Conservation (phyloP, 352 stramenopile genomes). For the Phytophthora syringae region DNA sequence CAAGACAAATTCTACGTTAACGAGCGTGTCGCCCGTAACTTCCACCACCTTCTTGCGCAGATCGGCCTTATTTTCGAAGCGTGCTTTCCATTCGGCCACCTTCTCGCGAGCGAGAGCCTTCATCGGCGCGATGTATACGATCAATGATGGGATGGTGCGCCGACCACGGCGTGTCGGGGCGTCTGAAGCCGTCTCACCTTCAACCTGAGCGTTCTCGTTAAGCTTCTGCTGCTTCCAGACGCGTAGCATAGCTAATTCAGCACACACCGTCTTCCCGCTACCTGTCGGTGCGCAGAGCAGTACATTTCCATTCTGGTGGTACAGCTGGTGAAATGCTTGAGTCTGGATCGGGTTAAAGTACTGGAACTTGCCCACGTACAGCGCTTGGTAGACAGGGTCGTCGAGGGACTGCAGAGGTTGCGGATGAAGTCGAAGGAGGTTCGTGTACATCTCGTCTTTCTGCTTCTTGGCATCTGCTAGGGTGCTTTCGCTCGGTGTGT, state of each 20-base stretch:
- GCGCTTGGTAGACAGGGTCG: constrained; percentile 89
- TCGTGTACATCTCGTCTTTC: constrained; percentile 80
- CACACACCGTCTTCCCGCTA: constrained; percentile 97
- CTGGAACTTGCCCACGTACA: constrained; percentile 93
- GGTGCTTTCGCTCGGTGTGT: constrained; percentile 47
- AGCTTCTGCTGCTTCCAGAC: constrained; percentile 81
- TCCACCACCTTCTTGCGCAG: constrained; percentile 95
- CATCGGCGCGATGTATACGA: constrained; percentile 98
- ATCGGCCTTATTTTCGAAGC: constrained; percentile 85
- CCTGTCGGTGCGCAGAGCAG: constrained; percentile 97
- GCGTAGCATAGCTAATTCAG: constrained; percentile 97
- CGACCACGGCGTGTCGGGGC: not conserved
- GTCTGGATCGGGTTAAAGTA: constrained; percentile 97
- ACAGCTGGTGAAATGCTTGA: constrained; percentile 97
- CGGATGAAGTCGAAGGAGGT: constrained; percentile 95
- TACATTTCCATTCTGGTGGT: constrained; percentile 96
- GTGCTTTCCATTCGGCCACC: constrained; percentile 96
- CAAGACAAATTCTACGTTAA: constrained; percentile 91
- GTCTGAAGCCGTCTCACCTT: not conserved
- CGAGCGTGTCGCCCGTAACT: constrained; percentile 96
- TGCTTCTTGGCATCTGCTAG: constrained; percentile 53
- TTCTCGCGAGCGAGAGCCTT: constrained; percentile 97
- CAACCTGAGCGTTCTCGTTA: not conserved
- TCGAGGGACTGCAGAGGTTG: constrained; percentile 94
- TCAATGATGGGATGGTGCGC: constrained; percentile 48